Conservation (phyloP, 2,329 filamentous ascomycete species). For the Ophiostoma australiae region DNA sequence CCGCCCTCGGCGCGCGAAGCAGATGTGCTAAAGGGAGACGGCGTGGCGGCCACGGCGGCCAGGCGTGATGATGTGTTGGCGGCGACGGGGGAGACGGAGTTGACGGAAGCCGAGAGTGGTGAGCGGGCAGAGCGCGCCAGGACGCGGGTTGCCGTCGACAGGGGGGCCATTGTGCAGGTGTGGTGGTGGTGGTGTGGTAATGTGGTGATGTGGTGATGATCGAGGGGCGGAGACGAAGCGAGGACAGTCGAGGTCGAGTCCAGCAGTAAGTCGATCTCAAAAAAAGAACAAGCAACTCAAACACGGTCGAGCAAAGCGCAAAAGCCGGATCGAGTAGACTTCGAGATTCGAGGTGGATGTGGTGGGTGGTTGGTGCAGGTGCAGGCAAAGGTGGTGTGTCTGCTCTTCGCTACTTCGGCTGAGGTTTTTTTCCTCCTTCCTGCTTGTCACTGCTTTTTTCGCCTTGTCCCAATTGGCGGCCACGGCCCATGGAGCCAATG, state of each 20-base stretch:
- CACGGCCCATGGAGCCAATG: conserved; percentile 16
- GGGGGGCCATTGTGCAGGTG: conserved; percentile 63
- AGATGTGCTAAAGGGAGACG: conserved; percentile 46
- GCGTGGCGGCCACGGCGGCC: conserved; percentile 41
- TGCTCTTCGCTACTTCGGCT: conserved; percentile 32
- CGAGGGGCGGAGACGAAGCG: not conserved
- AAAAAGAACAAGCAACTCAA: not conserved
- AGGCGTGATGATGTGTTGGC: conserved; percentile 40
- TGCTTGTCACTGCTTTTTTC: conserved; percentile 16
- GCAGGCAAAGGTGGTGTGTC: conserved; percentile 43
- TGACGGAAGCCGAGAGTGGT: conserved; percentile 12
- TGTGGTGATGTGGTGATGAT: conserved; percentile 24
- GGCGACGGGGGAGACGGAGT: conserved; percentile 33
- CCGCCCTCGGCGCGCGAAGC: conserved; percentile 39
- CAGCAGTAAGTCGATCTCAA: not conserved
- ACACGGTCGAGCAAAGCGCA: conserved; percentile 7
- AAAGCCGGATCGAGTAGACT: conserved; percentile 4
- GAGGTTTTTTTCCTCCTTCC: conserved; percentile 24
- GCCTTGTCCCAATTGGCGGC: conserved; percentile 14
- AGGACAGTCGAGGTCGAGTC: not conserved
- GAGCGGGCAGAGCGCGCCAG: conserved; percentile 52
- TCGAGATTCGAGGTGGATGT: not conserved
- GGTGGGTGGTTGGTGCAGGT: conserved; percentile 12
- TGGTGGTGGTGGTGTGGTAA: conserved; percentile 26
- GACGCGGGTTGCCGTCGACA: conserved; percentile 62